Evolutionary conservation across 805 yeast genomes (phyloP).

Genomic region (Starmera pachycereana): DNA sequence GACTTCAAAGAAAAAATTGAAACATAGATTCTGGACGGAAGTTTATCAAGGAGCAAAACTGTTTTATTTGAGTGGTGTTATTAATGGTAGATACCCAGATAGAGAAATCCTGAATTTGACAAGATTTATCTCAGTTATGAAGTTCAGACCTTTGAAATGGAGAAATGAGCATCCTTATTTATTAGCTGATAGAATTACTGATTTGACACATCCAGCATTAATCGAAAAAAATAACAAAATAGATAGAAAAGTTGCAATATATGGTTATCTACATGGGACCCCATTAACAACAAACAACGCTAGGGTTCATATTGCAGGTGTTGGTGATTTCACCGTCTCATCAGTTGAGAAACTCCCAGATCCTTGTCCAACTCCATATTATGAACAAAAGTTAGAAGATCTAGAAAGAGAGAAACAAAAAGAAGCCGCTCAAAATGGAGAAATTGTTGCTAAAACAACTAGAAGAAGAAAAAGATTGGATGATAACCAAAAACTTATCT

Average conservation of each 20-base stretch:
- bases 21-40: conserved; percentile 97
- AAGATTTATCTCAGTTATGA: conserved; percentile 92
- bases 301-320: conserved; percentile 88
- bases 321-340: conserved; percentile 76
- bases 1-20: conserved; percentile 83
- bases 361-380: conserved; percentile 97
- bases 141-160: conserved; percentile 98
- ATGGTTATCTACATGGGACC: conserved; percentile 93
- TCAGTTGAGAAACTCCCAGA: conserved; percentile 87
- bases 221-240: conserved; percentile 72
- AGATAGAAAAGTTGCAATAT: conserved; percentile 83
- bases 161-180: conserved; percentile 96
- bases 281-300: conserved; percentile 62
- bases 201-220: conserved; percentile 82
- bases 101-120: conserved; percentile 87
- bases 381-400: conserved; percentile 77
- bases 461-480: conserved; percentile 87
- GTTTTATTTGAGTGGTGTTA: conserved; percentile 88
- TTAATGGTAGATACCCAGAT: conserved; percentile 96
- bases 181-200: conserved; percentile 84
- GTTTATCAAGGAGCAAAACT: conserved; percentile 97
- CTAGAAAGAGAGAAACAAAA: conserved; percentile 64
- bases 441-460: conserved; percentile 45
- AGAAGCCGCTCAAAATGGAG: conserved; percentile 53
- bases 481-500: conserved; percentile 86